Evolutionary conservation across 768 basidiomycete genomes (phyloP).

Genomic region (Kwoniella bestiolae): DNA sequence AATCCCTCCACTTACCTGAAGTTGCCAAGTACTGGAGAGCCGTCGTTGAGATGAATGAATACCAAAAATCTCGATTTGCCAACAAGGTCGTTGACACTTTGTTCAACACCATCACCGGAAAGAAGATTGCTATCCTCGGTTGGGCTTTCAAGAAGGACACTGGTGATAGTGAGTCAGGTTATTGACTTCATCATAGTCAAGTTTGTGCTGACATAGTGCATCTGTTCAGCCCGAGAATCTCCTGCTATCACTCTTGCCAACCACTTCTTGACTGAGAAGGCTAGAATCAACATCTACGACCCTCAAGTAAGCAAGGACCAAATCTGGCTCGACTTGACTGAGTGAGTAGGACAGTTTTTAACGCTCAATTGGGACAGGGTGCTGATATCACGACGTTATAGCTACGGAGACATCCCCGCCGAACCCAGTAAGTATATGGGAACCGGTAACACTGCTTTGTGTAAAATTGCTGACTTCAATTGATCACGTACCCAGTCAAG

Average conservation of each 20-base stretch:
- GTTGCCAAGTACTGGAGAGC: conserved; percentile 93
- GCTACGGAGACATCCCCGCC: conserved; percentile 64
- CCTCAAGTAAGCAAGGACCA: conserved; percentile 81
- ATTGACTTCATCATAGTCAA: neutral
- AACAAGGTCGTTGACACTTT: conserved; percentile 95
- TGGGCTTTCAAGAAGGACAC: conserved; percentile 99
- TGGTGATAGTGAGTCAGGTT: conserved; percentile 69
- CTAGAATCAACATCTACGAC: conserved; percentile 85
- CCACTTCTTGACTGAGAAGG: conserved; percentile 89
- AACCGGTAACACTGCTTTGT: no score
- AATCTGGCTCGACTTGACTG: conserved; percentile 68
- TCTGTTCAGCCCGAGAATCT: conserved; percentile 74
- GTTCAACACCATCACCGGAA: conserved; percentile 75
- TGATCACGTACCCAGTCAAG: no score
- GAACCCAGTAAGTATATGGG: conserved; percentile 63
- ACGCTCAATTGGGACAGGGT: no score
- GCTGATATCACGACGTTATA: conserved; percentile 28
- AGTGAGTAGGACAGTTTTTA: conserved; percentile 64
- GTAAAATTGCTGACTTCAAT: no score
- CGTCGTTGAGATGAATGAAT: conserved; percentile 97
- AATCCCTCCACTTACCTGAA: conserved; percentile 91
- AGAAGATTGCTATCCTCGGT: conserved; percentile 93
- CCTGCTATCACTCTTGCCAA: conserved; percentile 91
- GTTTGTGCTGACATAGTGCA: neutral
- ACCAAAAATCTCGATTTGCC: conserved; percentile 95